Base-by-base conservation (phyloP, 352 stramenopile genomes). In the Pythium pyrilobum region DNA sequence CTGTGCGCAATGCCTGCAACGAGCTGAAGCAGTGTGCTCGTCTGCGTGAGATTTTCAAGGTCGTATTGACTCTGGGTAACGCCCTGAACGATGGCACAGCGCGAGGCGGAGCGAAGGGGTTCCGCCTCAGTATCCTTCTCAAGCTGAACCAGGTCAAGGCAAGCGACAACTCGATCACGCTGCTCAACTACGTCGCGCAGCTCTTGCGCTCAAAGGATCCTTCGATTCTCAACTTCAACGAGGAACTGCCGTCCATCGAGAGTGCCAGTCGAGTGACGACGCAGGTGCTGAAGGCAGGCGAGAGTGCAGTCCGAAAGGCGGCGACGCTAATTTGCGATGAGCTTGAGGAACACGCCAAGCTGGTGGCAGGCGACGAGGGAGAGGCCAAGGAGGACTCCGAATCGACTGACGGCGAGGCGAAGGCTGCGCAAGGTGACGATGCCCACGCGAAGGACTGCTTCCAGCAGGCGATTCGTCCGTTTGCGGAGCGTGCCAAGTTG, bases 91-190 rank as follows among this genome's bases (percentile, higher is more conserved):
- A 90, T 51, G 82, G 82, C 32, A 92, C 82, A 10, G 65, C 82
- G 3, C 75, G 82, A n/a, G 88, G 89, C 32, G 81, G 78, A 24
- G 88, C 87, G 12, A 91, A 87, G 56, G 89, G 88, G 2, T 97
- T 97, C 70, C 79, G 81, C 11, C 56, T 97, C 34, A 92, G 71
- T 42, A 92, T 92, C 49, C 55, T 97, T 40, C 67, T 84, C 24
- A 97, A 97, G 69, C 66, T 97, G 21, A 83, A 85, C 58, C 82
- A 92, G 21, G 85, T 96, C 9, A 92, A 92, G 52, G 82, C 82
- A 7, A 74, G 62, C 23, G 80, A 91, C 47, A 93, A 93, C 56
- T 89, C 78, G 23, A 89, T 86, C 39, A 93, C 81, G 24, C 51
- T 93, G 56, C 64, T 93, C 9, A 89, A 93, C 58, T 89, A 91